Evolutionary conservation across 2,329 filamentous ascomycete genomes (phyloP).

Genomic region (Fusarium xylarioides): DNA sequence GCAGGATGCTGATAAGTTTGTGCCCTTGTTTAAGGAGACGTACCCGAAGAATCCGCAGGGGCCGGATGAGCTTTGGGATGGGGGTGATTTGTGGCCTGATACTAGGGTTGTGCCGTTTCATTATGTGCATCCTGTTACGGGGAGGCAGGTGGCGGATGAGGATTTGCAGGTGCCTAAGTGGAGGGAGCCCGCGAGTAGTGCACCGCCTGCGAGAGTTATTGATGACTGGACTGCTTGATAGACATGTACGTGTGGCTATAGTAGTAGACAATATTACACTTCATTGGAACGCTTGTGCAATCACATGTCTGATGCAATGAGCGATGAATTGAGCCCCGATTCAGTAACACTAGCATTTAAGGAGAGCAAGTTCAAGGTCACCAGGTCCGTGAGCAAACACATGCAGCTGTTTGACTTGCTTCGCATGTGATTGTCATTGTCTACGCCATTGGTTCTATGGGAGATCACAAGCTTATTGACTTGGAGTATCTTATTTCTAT

Average conservation of each 20-base stretch:
- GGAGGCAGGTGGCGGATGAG: neutral
- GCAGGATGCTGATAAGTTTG: neutral
- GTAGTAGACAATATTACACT: neutral
- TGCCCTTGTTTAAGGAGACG: neutral
- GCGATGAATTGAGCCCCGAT: fast-evolving
- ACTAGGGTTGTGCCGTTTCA: neutral
- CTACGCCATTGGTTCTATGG: no score
- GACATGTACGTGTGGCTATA: neutral
- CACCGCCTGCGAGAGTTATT: neutral
- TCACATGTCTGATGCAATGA: neutral
- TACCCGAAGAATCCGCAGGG: neutral
- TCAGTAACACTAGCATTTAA: fast-evolving
- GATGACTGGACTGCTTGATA: neutral
- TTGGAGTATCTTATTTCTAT: fast-evolving
- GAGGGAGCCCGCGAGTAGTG: neutral
- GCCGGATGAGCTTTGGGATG: neutral
- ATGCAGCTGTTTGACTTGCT: neutral
- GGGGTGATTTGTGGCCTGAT: neutral
- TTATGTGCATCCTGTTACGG: neutral
- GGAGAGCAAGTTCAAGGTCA: no score
- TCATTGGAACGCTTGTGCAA: fast-evolving
- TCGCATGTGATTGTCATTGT: neutral
- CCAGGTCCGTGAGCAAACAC: no score
- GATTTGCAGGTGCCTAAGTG: neutral
- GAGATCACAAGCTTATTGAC: fast-evolving